phyloP scores from a whole-genome alignment of 176 grass and related monocot genomes.

The barley (Hordeum vulgare) region DNA sequence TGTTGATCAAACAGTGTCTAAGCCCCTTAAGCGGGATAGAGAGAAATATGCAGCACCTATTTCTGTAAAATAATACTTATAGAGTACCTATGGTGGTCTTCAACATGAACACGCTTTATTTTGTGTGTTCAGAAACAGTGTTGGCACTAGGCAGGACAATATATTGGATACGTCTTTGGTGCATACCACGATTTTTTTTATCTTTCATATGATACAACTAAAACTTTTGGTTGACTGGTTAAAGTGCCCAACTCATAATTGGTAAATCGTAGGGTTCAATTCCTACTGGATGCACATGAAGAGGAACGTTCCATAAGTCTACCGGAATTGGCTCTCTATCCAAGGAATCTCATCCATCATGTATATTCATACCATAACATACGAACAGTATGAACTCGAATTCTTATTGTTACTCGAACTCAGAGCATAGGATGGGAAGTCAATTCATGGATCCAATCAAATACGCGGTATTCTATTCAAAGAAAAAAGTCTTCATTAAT shows the following conservation, averaged over 20 bases:
- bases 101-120: not conserved
- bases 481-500: not conserved
- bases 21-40: not conserved
- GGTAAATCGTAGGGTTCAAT: no score
- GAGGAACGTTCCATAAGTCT: not conserved
- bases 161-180: not conserved
- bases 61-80: not conserved
- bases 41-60: not conserved
- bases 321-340: not conserved
- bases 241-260: no score
- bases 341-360: not conserved
- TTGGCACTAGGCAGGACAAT: not conserved
- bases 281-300: no score
- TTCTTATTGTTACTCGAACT: not conserved
- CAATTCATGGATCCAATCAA: not conserved
- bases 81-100: not conserved
- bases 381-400: not conserved
- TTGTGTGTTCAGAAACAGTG: not conserved
- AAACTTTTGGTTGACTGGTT: not conserved
- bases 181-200: not conserved
- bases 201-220: not conserved
- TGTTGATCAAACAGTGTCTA: constrained; percentile 4
- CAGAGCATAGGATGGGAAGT: not conserved
- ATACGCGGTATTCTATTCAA: not conserved
- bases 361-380: not conserved